These are phyloP conservation scores for Hebeloma cylindrosporum DNA, from an alignment of 768 basidiomycete genomes.

Conservation along the genomic window DNA sequence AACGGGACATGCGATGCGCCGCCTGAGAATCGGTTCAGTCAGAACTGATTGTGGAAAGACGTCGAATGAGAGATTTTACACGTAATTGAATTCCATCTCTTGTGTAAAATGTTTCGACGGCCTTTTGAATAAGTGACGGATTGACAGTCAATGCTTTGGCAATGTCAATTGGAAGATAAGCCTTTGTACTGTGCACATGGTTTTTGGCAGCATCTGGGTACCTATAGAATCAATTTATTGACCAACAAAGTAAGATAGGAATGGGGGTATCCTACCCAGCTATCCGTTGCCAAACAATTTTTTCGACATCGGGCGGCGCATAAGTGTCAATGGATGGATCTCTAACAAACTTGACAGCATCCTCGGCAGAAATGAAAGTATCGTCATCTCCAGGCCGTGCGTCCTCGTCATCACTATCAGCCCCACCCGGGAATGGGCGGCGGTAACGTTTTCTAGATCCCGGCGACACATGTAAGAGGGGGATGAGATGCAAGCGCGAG, in stretches of 20 bases:
- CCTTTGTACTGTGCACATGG: conserved; percentile 77
- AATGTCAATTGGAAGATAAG: conserved; percentile 78
- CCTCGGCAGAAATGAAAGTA: conserved; percentile 54
- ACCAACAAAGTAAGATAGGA: not conserved
- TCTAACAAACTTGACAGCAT: conserved; percentile 65
- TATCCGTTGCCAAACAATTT: conserved; percentile 69
- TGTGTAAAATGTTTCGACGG: conserved; percentile 92
- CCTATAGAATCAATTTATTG: conserved; percentile 33
- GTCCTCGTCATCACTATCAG: conserved; percentile 54
- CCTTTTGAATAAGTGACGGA: conserved; percentile 77
- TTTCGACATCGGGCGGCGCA: conserved; percentile 62
- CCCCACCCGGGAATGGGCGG: conserved; percentile 40
- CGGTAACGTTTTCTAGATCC: conserved; percentile 54
- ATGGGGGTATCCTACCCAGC: conserved; percentile 43
- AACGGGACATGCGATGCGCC: conserved; percentile 87
- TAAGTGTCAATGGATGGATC: conserved; percentile 53
- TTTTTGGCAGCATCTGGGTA: conserved; percentile 67
- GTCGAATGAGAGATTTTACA: conserved; percentile 43
- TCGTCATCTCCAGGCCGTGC: conserved; percentile 39
- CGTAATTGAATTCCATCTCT: conserved; percentile 89
- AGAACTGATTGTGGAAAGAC: not conserved
- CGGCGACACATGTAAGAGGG: conserved; percentile 72
- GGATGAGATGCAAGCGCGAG: conserved; percentile 83
- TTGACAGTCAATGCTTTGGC: conserved; percentile 65
- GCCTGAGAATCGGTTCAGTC: conserved; percentile 45